A percentile compares a stretch with the other conserved stretches of the same genome.
Evolutionary conservation across 495 filamentous ascomycete species (phyloP).

Genomic region (Gamarada debralockiae): DNA sequence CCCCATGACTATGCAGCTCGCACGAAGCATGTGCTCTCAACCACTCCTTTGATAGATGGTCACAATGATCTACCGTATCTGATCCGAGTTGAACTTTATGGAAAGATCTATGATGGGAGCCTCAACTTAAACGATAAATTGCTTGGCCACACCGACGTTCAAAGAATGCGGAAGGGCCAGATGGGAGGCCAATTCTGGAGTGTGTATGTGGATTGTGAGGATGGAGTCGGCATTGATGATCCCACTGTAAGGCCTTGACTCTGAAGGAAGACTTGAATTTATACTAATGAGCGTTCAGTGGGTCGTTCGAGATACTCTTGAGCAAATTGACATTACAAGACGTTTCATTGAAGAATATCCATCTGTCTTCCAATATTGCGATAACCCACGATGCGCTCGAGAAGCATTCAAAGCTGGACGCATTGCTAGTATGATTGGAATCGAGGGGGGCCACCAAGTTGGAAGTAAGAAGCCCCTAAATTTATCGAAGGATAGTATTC

Average conservation of each 20-base stretch:
- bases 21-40: not conserved
- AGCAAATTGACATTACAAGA: constrained; percentile 33
- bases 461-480: constrained; percentile 29
- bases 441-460: constrained; percentile 35
- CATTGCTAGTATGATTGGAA: constrained; percentile 64
- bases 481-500: too few species aligned
- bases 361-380: constrained; percentile 55
- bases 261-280: not conserved
- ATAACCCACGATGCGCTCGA: constrained; percentile 54
- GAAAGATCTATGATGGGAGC: constrained; percentile 25
- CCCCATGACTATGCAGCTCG: not conserved
- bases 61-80: constrained; percentile 33
- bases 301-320: constrained; percentile 29
- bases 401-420: constrained; percentile 42
- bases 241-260: constrained; percentile 24
- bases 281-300: not conserved
- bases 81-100: constrained; percentile 28
- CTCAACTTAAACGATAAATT: constrained; percentile 28
- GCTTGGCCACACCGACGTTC: constrained; percentile 11
- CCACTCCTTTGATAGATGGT: constrained; percentile 27
- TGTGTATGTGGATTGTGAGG: constrained; percentile 16
- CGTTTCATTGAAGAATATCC: constrained; percentile 25
- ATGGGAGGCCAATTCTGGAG: constrained; percentile 36
- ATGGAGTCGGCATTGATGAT: constrained; percentile 7
- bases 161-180: constrained; percentile 23